A percentile compares a stretch with the other conserved stretches of the same genome.
phyloP scores from a whole-genome alignment of 2,329 filamentous ascomycete genomes.

The Penicillium olsonii region DNA sequence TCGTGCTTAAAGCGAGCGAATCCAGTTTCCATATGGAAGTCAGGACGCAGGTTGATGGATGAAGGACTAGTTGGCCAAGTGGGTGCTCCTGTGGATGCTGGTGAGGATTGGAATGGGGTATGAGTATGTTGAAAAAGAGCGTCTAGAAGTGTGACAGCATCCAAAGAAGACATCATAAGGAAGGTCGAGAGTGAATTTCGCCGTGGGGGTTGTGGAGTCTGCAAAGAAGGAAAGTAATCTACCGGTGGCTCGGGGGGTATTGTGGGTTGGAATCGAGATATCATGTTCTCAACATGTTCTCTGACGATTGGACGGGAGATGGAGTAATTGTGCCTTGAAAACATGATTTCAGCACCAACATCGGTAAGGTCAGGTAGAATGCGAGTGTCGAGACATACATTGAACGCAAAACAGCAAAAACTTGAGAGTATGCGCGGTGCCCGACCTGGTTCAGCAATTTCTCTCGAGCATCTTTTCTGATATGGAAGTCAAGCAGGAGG shows the following conservation, averaged over 20 bases:
- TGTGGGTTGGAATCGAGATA: constrained; percentile 29
- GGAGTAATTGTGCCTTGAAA: constrained; percentile 38
- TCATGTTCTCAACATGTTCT: constrained; percentile 41
- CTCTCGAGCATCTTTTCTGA: constrained; percentile 85
- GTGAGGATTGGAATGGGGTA: constrained; percentile 30
- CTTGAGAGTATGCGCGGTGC: constrained; percentile 74
- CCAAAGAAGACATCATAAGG: constrained; percentile 75
- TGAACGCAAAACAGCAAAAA: constrained; percentile 71
- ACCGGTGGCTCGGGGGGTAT: constrained; percentile 3
- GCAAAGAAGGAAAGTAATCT: constrained; percentile 1
- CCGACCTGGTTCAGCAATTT: constrained; percentile 73
- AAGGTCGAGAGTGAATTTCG: constrained; percentile 55
- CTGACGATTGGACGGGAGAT: constrained; percentile 36
- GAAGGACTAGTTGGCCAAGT: constrained; percentile 23
- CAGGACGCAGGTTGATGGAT: constrained; percentile 20
- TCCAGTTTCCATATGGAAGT: constrained; percentile 31
- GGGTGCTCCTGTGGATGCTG: constrained; percentile 28
- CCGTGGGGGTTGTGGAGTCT: constrained; percentile 54
- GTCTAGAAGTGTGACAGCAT: constrained; percentile 78
- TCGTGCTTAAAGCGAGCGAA: constrained; percentile 36
- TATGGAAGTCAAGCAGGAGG: constrained; percentile 82
- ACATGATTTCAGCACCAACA: constrained; percentile 1
- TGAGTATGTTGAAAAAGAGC: constrained; percentile 68
- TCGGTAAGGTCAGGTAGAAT: constrained; percentile 37
- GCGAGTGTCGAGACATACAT: constrained; percentile 56